A percentile compares a stretch with the other conserved stretches of the same genome.
phyloP scores from a whole-genome alignment of 78 protist species.

The Dictyostelium intermedium region DNA sequence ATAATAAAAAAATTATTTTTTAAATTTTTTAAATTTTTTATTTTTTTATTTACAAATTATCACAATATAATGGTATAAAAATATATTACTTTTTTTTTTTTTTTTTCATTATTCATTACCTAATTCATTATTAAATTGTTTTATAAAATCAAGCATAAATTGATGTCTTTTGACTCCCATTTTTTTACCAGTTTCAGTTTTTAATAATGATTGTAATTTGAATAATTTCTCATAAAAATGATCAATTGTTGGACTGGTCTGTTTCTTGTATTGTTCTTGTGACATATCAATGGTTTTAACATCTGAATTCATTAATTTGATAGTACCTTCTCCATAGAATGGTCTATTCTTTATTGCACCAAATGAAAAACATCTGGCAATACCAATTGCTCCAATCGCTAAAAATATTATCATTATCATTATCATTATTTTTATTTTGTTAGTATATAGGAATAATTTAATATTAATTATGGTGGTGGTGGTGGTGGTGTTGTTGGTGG shows the following conservation, averaged over 20 bases:
- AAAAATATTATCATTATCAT: background rate
- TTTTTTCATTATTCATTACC: background rate
- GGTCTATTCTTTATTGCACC: conserved; percentile 33
- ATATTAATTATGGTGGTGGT: no score
- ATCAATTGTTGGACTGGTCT: conserved; percentile 37
- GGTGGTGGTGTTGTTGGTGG: no score
- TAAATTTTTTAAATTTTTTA: no score
- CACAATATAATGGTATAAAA: no score
- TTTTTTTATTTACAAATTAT: no score
- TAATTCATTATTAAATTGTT: conserved; percentile 66
- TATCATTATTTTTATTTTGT: background rate
- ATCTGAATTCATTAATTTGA: background rate
- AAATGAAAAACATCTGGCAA: conserved; percentile 66
- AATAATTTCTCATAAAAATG: conserved; percentile 89
- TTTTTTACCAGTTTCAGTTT: conserved; percentile 78
- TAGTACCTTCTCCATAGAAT: conserved; percentile 37
- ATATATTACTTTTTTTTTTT: background rate
- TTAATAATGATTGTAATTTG: conserved; percentile 71
- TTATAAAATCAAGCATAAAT: conserved; percentile 75
- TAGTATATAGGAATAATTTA: no score
- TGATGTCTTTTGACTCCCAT: conserved; percentile 80
- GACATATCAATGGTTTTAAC: background rate
- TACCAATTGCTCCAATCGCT: conserved; percentile 80
- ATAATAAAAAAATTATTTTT: background rate
- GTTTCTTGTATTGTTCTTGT: conserved; percentile 73